These are phyloP conservation scores for Hyphodiscus hymeniophilus DNA, from an alignment of 495 filamentous ascomycete genomes.

Conservation along the genomic window DNA sequence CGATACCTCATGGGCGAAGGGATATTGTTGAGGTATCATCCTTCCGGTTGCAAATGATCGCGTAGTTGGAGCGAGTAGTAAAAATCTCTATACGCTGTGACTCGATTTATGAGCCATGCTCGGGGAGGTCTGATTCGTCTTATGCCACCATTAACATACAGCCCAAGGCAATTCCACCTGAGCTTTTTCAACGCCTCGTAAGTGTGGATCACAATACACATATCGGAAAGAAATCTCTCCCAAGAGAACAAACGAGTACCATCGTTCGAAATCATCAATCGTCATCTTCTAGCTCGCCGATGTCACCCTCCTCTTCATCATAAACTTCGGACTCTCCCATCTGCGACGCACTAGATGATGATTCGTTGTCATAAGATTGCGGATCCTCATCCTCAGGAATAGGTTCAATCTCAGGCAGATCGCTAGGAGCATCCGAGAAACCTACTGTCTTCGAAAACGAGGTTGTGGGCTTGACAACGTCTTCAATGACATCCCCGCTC, in stretches of 20 bases:
- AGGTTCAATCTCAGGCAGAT: constrained; percentile 17
- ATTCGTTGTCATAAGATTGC: not conserved
- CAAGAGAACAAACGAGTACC: not conserved
- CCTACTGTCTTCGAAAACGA: constrained; percentile 53
- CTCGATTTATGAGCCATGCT: no score
- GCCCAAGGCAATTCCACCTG: no score
- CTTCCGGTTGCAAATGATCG: no score
- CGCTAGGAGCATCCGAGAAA: constrained; percentile 42
- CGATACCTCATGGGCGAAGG: no score
- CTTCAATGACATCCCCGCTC: constrained; percentile 76
- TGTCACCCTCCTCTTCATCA: constrained; percentile 17
- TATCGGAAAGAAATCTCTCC: not conserved
- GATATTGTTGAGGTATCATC: no score
- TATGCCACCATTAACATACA: no score
- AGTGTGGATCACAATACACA: no score
- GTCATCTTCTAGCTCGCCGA: not conserved
- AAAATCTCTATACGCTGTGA: no score
- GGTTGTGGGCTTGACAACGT: constrained; percentile 35
- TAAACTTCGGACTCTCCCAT: constrained; percentile 18
- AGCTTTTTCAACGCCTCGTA: no score
- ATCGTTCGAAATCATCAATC: not conserved
- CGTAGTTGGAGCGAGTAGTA: no score
- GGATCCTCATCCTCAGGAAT: constrained; percentile 9
- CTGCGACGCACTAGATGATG: constrained; percentile 3
- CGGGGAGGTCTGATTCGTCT: no score